Evolutionary conservation across 148 eudicot genomes (phyloP).

Genomic region (Rhododendron mucronatum): DNA sequence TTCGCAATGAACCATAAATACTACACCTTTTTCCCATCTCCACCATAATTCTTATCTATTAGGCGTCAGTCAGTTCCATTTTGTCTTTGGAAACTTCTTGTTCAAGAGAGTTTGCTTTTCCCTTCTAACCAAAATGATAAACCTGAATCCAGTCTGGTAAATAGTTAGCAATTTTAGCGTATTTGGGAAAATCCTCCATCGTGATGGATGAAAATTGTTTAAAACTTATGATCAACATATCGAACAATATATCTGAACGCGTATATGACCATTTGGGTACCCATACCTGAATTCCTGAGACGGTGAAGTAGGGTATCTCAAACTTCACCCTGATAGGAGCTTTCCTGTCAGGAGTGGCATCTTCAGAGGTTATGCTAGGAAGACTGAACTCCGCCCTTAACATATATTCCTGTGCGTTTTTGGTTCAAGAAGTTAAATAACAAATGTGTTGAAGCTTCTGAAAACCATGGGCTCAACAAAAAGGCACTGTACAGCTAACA

Average conservation of each 20-base stretch:
- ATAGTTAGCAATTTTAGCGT: not conserved
- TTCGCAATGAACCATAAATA: not conserved
- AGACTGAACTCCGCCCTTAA: conserved; percentile 62
- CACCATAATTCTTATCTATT: not conserved
- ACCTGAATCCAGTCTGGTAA: not conserved
- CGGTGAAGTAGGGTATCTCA: conserved; percentile 95
- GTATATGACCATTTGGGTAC: not conserved
- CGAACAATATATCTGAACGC: not conserved
- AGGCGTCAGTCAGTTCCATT: not conserved
- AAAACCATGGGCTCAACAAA: not conserved
- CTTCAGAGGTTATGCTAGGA: conserved; percentile 63
- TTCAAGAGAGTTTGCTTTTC: not conserved
- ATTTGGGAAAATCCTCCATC: not conserved
- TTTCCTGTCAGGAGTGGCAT: conserved; percentile 60
- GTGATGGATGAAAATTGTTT: not conserved
- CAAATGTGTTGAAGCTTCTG: not conserved
- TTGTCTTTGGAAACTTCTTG: not conserved
- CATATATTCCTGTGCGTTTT: conserved; percentile 48
- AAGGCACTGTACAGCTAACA: not conserved
- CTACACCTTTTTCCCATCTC: not conserved
- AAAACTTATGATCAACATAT: not conserved
- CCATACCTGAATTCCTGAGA: conserved; percentile 92
- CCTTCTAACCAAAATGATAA: not conserved
- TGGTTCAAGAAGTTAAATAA: not conserved
- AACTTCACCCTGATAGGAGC: conserved; percentile 86